Conservation (phyloP, 2,329 filamentous ascomycete genomes). For the Pseudogymnoascus sp. region DNA sequence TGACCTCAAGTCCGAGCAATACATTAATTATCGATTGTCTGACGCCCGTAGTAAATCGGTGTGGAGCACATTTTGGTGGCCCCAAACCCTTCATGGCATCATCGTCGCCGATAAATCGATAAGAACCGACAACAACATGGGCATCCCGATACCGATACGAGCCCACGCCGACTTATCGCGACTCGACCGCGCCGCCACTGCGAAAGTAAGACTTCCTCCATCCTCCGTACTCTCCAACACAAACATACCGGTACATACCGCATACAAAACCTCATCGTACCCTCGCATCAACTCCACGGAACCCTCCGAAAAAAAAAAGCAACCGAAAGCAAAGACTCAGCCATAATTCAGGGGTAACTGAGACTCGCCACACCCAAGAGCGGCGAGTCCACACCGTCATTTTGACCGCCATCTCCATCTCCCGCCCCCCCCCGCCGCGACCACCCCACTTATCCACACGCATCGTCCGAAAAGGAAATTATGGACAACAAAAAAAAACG, state of each 20-base stretch:
- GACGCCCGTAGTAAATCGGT: background rate
- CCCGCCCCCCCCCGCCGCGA: background rate
- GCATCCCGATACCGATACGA: background rate
- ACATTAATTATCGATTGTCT: background rate
- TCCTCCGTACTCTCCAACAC: background rate
- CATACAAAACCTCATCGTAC: background rate
- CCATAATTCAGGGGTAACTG: background rate
- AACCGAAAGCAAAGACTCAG: background rate
- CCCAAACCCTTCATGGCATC: background rate
- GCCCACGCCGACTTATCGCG: background rate
- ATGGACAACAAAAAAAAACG: background rate
- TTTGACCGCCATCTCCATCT: constrained; percentile 6
- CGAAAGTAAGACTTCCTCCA: background rate
- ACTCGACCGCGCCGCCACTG: background rate
- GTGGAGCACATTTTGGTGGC: background rate
- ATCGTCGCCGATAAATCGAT: background rate
- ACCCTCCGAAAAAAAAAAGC: background rate
- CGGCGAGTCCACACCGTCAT: constrained; percentile 4
- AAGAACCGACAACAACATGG: background rate
- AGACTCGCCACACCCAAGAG: background rate
- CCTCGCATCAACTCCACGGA: background rate
- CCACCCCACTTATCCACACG: background rate
- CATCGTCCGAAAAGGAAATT: background rate
- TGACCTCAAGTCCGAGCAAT: background rate
- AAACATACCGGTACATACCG: background rate